Percentiles rank a stretch among this genome's conserved stretches.
phyloP scores from a whole-genome alignment of 164 flowering plant species.

The Litsea cubeba region DNA sequence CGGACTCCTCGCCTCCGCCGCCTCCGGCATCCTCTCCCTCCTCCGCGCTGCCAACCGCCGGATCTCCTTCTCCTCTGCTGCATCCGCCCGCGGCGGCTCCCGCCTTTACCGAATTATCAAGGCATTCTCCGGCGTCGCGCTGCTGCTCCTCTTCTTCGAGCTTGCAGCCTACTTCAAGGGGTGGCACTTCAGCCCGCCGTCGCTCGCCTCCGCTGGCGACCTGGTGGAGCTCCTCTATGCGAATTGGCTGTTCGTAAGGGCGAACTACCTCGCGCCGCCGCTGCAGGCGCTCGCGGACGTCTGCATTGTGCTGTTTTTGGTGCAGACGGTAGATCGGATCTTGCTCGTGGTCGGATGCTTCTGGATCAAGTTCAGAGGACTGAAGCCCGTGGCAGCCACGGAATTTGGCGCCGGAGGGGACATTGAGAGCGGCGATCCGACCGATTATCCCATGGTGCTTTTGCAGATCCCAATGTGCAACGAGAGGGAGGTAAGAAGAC shows the following conservation, averaged over 20 bases:
- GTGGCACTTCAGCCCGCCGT: conserved; percentile 84
- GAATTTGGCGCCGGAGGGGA: conserved; percentile 26
- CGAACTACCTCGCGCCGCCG: conserved; percentile 74
- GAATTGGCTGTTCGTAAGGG: conserved; percentile 59
- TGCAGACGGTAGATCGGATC: conserved; percentile 88
- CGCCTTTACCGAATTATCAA: conserved; percentile 55
- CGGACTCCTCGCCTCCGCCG: conserved; percentile 31
- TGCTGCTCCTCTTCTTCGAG: conserved; percentile 55
- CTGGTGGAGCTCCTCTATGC: conserved; percentile 54
- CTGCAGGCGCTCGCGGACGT: conserved; percentile 59
- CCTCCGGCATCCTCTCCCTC: conserved; percentile 30
- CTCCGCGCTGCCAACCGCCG: conserved; percentile 63
- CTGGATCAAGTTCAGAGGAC: conserved; percentile 65
- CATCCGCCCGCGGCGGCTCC: conserved; percentile 27
- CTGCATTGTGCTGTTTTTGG: conserved; percentile 74
- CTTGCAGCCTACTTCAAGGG: conserved; percentile 79
- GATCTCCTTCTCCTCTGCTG: conserved; percentile 23
- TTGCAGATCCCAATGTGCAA: conserved; percentile 98
- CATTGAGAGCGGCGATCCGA: conserved; percentile 27
- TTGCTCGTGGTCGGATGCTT: conserved; percentile 68
- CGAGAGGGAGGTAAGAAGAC: conserved; percentile 93
- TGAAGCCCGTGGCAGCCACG: conserved; percentile 53
- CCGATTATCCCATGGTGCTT: conserved; percentile 82
- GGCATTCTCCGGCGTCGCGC: conserved; percentile 38
- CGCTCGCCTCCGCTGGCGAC: conserved; percentile 32